phyloP scores from a whole-genome alignment of 345 rosid genomes.

The Citrus glauca region DNA sequence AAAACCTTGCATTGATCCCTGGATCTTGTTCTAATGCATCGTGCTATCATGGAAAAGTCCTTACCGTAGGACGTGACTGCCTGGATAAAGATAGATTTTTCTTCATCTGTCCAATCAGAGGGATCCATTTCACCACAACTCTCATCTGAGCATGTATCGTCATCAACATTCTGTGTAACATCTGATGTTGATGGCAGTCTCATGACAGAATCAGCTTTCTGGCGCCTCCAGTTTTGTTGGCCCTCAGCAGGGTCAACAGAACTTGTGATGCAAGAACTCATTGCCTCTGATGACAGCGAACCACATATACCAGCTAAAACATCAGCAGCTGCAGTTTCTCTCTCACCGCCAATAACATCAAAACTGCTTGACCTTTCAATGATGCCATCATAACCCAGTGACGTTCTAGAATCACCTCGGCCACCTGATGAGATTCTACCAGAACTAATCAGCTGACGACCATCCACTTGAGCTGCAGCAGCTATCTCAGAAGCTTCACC shows the following conservation, averaged over 20 bases:
- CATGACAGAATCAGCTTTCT: slow-evolving; percentile 36
- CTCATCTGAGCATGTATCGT: slow-evolving; percentile 87
- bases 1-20: slow-evolving; percentile 86
- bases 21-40: slow-evolving; percentile 63
- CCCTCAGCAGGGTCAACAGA: slow-evolving; percentile 56
- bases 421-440: slow-evolving; percentile 44
- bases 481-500: slow-evolving; percentile 79
- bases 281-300: slow-evolving; percentile 78
- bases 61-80: slow-evolving; percentile 78
- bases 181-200: slow-evolving; percentile 53
- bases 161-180: slow-evolving; percentile 56
- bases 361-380: slow-evolving; percentile 45
- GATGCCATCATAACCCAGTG: slow-evolving; percentile 40
- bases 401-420: slow-evolving; percentile 35
- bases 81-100: slow-evolving; percentile 64
- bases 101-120: slow-evolving; percentile 89
- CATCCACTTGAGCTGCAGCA: slow-evolving; percentile 74
- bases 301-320: slow-evolving; percentile 75
- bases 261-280: slow-evolving; percentile 77
- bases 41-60: slow-evolving; percentile 74
- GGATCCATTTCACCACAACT: slow-evolving; percentile 89
- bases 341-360: slow-evolving; percentile 47
- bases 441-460: slow-evolving; percentile 29
- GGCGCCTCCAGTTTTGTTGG: slow-evolving; percentile 39
- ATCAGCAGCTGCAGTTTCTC: slow-evolving; percentile 82